Conservation (phyloP, 345 rosid species). For the Pelargonium nanum region DNA sequence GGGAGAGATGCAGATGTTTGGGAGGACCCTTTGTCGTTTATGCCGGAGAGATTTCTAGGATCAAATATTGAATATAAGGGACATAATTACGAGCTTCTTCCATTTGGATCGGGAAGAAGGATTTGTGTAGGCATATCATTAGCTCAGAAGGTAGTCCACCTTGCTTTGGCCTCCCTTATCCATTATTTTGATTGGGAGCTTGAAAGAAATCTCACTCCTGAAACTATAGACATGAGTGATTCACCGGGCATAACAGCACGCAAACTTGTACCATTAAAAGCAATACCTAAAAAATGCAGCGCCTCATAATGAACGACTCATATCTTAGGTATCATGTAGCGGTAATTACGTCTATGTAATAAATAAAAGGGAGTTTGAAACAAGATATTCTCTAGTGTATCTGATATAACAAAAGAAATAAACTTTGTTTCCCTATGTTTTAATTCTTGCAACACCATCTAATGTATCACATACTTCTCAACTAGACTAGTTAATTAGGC, state of each 20-base stretch:
- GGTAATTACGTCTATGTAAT: too few species aligned
- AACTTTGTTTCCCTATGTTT: too few species aligned
- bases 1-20: constrained; percentile 4
- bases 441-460: too few species aligned
- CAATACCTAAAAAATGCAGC: background rate
- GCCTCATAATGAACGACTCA: too few species aligned
- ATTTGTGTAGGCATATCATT: constrained; percentile 20
- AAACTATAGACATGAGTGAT: background rate
- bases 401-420: too few species aligned
- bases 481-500: too few species aligned
- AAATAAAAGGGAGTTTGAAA: too few species aligned
- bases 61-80: constrained; percentile 16
- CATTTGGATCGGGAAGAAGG: constrained; percentile 27
- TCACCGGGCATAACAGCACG: background rate
- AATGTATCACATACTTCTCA: too few species aligned
- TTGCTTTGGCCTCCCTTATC: constrained; percentile 17
- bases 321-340: too few species aligned
- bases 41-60: constrained; percentile 21
- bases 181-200: constrained; percentile 16
- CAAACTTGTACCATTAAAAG: background rate
- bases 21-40: constrained; percentile 21
- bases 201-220: background rate
- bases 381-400: too few species aligned
- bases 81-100: constrained; percentile 12
- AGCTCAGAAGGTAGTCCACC: constrained; percentile 13